Percentiles rank a stretch among this genome's conserved stretches.
Evolutionary conservation across 1,284 basidiomycete species (phyloP).

Genomic region (Moniliophthora roreri): DNA sequence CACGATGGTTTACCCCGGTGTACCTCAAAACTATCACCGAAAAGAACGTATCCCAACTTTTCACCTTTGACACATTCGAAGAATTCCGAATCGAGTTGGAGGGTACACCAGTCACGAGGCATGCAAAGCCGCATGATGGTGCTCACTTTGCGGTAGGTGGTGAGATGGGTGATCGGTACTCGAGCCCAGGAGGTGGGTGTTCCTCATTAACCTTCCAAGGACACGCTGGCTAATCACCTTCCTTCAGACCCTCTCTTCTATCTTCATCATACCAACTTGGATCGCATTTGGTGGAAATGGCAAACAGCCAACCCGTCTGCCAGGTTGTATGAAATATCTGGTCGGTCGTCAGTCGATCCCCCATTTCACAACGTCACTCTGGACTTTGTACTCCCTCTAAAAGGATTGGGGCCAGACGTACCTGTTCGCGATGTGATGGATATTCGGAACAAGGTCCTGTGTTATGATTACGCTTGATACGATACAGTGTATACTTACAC

Average conservation of each 20-base stretch:
- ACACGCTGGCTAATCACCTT: slow-evolving; percentile 12
- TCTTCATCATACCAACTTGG: slow-evolving; percentile 18
- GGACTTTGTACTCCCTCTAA: slow-evolving; percentile 20
- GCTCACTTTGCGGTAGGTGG: slow-evolving; percentile 35
- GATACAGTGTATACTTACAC: too few relatives aligned
- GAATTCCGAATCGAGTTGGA: slow-evolving; percentile 34
- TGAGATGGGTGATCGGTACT: slow-evolving; percentile 33
- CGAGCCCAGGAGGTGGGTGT: slow-evolving; percentile 33
- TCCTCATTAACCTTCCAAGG: not conserved
- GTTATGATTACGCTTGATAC: slow-evolving; percentile 19
- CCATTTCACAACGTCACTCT: slow-evolving; percentile 23
- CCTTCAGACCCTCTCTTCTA: not conserved
- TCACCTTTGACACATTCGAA: slow-evolving; percentile 28
- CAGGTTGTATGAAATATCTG: slow-evolving; percentile 32
- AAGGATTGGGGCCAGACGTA: slow-evolving; percentile 18
- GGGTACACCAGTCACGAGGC: slow-evolving; percentile 16
- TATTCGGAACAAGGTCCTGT: slow-evolving; percentile 15
- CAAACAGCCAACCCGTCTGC: slow-evolving; percentile 4
- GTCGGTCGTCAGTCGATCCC: slow-evolving; percentile 21
- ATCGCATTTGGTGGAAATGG: slow-evolving; percentile 19
- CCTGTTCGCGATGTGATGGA: slow-evolving; percentile 24
- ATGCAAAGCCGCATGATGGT: slow-evolving; percentile 24
- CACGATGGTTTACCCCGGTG: slow-evolving; percentile 27
- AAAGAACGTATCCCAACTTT: slow-evolving; percentile 22
- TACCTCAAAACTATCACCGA: slow-evolving; percentile 22